These are phyloP conservation scores for Dendrothele bispora DNA, from an alignment of 768 basidiomycete genomes.

Conservation along the genomic window DNA sequence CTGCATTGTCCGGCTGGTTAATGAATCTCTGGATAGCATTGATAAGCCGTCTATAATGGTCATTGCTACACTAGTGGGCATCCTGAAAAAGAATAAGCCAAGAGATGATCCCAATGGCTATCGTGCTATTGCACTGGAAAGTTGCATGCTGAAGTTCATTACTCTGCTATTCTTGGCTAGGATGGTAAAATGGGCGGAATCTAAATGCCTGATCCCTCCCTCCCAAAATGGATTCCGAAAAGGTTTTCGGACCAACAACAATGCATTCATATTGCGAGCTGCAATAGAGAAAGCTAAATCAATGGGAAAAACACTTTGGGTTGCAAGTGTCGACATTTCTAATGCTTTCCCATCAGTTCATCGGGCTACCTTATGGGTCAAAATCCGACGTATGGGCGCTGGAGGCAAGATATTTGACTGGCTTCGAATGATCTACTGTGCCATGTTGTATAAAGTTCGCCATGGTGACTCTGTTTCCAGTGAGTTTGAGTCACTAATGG, in stretches of 20 bases:
- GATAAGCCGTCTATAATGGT: too few species aligned
- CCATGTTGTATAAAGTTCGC: conserved; percentile 2
- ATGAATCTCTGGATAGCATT: background rate
- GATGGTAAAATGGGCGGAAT: conserved; percentile 12
- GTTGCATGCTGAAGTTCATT: conserved; percentile 1
- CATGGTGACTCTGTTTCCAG: too few species aligned
- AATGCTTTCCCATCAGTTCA: conserved; percentile 38
- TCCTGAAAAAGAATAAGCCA: background rate
- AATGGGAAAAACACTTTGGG: conserved; percentile 11
- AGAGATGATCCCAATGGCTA: background rate
- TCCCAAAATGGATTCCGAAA: conserved; percentile 31
- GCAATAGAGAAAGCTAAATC: conserved; percentile 17
- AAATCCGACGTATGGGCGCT: conserved; percentile 20
- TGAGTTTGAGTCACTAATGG: background rate
- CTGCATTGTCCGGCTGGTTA: background rate
- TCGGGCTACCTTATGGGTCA: conserved; percentile 29
- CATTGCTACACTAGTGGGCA: background rate
- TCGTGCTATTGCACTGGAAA: conserved; percentile 1
- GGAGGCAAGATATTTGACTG: conserved; percentile 10
- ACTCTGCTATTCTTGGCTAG: background rate
- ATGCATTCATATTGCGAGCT: conserved; percentile 19
- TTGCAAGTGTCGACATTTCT: conserved; percentile 21
- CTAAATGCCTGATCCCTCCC: conserved; percentile 15
- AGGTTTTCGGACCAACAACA: conserved; percentile 26
- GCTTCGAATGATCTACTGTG: conserved; percentile 7